Evolutionary conservation across 352 stramenopile species (phyloP).

Genomic region (Phytophthora vignae): DNA sequence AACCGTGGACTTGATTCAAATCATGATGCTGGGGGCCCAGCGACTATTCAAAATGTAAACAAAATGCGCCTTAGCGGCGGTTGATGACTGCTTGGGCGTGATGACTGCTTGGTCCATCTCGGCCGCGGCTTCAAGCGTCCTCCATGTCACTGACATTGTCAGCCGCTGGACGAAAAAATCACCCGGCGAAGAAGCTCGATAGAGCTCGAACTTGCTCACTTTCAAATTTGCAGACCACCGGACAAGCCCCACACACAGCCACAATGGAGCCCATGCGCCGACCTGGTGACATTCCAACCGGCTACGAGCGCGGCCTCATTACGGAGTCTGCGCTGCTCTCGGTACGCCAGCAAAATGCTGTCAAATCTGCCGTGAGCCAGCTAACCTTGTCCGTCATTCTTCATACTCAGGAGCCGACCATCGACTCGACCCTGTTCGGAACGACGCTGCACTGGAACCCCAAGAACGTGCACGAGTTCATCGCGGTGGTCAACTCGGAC

Average conservation of each 20-base stretch:
- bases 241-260: neutral
- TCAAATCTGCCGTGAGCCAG: neutral
- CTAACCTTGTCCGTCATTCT: neutral
- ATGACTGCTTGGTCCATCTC: constrained; percentile 33
- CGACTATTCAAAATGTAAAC: constrained; percentile 8
- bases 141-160: too few species aligned
- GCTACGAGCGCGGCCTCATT: constrained; percentile 26
- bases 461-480: constrained; percentile 29
- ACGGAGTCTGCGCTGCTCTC: constrained; percentile 19
- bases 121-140: constrained; percentile 21
- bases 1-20: neutral
- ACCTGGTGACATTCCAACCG: constrained; percentile 14
- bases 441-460: constrained; percentile 29
- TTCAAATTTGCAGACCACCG: constrained; percentile 15
- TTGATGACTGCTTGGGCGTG: constrained; percentile 15
- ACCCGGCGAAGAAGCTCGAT: neutral
- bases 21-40: neutral
- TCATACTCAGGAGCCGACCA: constrained; percentile 7
- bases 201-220: constrained; percentile 1
- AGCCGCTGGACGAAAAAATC: neutral
- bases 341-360: constrained; percentile 3
- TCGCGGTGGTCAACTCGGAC: constrained; percentile 27
- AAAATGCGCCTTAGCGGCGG: constrained; percentile 13
- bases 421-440: constrained; percentile 28
- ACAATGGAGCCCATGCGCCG: constrained; percentile 26